Evolutionary conservation across 2,329 filamentous ascomycete genomes (phyloP), one percentile per base, ranked within the genome.

Genomic region (Pestalotiopsis sp.): DNA sequence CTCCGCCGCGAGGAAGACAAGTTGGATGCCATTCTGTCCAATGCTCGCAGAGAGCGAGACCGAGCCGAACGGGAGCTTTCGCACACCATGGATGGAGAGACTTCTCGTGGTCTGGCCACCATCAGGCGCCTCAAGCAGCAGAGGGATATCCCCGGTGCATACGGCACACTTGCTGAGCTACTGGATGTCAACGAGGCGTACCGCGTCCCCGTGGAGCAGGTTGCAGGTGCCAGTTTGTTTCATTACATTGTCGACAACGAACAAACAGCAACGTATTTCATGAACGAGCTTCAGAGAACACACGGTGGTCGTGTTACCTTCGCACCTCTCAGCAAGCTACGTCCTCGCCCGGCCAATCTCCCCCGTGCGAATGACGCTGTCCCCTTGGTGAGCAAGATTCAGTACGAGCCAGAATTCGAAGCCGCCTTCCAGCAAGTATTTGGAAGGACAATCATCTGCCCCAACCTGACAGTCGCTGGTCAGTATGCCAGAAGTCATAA

Each of bases 241-340:
- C 94, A 99, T 80, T 97, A 97, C 73, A 91, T 99, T 12, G 95
- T 98, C 58, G 95, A 99, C 78, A 95, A 92, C 64, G 94, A 97
- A 70, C 90, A 92, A 55, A 98, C 95, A 0, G 94, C 95, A 0
- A 94, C 93, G 1, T 89, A 90, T 73, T 88, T 98, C 41, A 90
- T 96, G 58, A 92, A 95, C 72, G 88, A 90, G 14, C 85, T 99
- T 36, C 92, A 94, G 77, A 91, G 90, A 72, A 90, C 93, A 73
- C 92, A 90, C 70, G 92, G 92, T 17, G 96, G 96, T 13, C 90
- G 96, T 76, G 88, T 99, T 20, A 99, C 97, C 0, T 98, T 98
- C 76, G 95, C 98, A 87, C 96, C 96, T 0, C 85, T 99, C 23
- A 95, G 94, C 71, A 91, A 95, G 71, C 83, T 99, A 41, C 90